Evolutionary conservation across 441 rosid species (phyloP).

Genomic region (Theobroma grandiflorum): DNA sequence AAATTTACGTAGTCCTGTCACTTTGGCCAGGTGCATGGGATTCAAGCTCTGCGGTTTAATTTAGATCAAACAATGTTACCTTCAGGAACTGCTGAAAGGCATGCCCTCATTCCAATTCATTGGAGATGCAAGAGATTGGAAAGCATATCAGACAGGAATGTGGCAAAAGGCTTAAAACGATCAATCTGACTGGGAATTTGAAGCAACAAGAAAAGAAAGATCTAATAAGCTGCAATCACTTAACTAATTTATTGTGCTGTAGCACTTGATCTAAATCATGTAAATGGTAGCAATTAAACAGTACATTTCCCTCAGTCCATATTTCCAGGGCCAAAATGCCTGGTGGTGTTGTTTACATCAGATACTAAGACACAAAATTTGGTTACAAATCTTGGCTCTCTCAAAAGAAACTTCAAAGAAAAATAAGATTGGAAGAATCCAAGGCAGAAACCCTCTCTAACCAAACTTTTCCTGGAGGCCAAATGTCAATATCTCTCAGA

Average conservation of each 20-base stretch:
- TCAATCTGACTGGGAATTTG: neutral
- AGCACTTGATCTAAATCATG: constrained; percentile 1
- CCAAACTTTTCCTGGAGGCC: neutral
- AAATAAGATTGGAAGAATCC: neutral
- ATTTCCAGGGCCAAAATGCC: neutral
- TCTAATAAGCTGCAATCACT: neutral
- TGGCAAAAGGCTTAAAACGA: neutral
- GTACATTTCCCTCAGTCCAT: neutral
- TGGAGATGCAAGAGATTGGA: neutral
- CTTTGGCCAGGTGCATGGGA: neutral
- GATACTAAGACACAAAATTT: neutral
- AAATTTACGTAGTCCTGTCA: neutral
- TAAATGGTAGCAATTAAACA: constrained; percentile 2
- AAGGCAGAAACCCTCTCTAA: neutral
- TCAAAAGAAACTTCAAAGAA: neutral
- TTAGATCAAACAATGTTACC: neutral
- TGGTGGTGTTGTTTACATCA: neutral
- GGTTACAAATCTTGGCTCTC: neutral
- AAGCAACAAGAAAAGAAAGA: neutral
- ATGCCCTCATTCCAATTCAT: neutral
- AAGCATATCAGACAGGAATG: neutral
- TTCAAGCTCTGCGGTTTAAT: neutral
- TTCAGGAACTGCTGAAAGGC: neutral
- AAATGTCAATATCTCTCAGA: neutral
- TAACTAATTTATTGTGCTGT: neutral